Evolutionary conservation across 345 rosid genomes (phyloP).

Genomic region (Cardamine chenopodiifolia): DNA sequence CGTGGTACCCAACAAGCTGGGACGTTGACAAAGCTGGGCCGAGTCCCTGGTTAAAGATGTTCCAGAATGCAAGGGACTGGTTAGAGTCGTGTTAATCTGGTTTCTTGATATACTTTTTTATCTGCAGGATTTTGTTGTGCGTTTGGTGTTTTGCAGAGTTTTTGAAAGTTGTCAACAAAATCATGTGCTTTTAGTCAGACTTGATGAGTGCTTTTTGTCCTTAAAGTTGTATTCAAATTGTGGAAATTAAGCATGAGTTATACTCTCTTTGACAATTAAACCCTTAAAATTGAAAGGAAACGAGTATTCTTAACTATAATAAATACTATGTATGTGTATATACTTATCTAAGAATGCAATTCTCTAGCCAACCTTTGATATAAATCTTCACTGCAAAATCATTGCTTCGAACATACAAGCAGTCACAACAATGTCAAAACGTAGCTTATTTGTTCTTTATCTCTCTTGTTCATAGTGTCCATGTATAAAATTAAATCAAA

Average conservation of each 20-base stretch:
- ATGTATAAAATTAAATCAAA: conserved; percentile 37
- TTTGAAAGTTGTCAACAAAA: conserved; percentile 16
- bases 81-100: conserved; percentile 32
- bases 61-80: conserved; percentile 97
- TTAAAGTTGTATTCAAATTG: conserved; percentile 1
- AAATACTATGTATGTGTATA: not conserved
- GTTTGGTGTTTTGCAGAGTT: conserved; percentile 21
- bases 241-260: not conserved
- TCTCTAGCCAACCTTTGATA: not conserved
- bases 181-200: conserved; percentile 10
- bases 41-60: conserved; percentile 94
- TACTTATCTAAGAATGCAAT: not conserved
- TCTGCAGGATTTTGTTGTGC: conserved; percentile 19
- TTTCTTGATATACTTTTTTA: not conserved
- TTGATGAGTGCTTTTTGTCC: not conserved
- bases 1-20: conserved; percentile 93
- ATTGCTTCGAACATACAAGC: conserved; percentile 6
- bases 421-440: conserved; percentile 20
- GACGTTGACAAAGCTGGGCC: conserved; percentile 81
- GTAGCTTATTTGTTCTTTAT: conserved; percentile 12
- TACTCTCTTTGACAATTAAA: not conserved
- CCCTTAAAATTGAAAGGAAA: not conserved
- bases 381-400: conserved; percentile 18
- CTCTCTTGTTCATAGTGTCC: conserved; percentile 5
- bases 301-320: not conserved